Conservation (phyloP, 148 eudicot species). For the Nyssa sinensis region DNA sequence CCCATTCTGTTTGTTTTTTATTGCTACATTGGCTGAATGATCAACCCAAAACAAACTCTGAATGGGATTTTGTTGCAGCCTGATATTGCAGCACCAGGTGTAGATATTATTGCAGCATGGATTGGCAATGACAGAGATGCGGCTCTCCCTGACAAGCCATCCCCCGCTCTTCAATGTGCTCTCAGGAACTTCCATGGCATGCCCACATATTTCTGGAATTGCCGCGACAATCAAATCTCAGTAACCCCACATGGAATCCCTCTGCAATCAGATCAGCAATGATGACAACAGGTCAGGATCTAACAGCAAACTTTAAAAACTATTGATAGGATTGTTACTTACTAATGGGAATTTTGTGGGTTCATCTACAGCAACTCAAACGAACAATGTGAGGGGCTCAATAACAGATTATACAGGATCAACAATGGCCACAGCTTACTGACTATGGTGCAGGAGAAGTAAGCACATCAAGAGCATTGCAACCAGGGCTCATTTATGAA, state of each 20-base stretch:
- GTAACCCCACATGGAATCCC: slow-evolving; percentile 60
- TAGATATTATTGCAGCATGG: slow-evolving; percentile 77
- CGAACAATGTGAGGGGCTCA: slow-evolving; percentile 42
- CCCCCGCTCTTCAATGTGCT: slow-evolving; percentile 50
- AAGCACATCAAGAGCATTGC: slow-evolving; percentile 43
- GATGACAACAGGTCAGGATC: slow-evolving; percentile 65
- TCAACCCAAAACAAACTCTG: neutral
- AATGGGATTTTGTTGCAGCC: slow-evolving; percentile 39
- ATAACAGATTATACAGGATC: slow-evolving; percentile 44
- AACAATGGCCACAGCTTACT: slow-evolving; percentile 54
- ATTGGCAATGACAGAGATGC: slow-evolving; percentile 34
- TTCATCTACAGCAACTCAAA: slow-evolving; percentile 53
- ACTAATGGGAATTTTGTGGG: neutral
- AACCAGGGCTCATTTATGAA: slow-evolving; percentile 68
- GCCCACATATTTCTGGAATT: slow-evolving; percentile 71
- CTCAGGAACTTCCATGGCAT: slow-evolving; percentile 78
- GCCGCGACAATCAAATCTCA: slow-evolving; percentile 62
- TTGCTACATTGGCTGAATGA: neutral
- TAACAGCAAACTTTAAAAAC: neutral
- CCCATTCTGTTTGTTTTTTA: neutral
- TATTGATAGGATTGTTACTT: neutral
- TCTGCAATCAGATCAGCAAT: slow-evolving; percentile 74
- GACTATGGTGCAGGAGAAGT: slow-evolving; percentile 77
- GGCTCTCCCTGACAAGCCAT: slow-evolving; percentile 28
- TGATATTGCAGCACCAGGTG: slow-evolving; percentile 82